Base-by-base conservation (phyloP, 1,139 yeast genomes). In the Suhomyces guaymorum region DNA sequence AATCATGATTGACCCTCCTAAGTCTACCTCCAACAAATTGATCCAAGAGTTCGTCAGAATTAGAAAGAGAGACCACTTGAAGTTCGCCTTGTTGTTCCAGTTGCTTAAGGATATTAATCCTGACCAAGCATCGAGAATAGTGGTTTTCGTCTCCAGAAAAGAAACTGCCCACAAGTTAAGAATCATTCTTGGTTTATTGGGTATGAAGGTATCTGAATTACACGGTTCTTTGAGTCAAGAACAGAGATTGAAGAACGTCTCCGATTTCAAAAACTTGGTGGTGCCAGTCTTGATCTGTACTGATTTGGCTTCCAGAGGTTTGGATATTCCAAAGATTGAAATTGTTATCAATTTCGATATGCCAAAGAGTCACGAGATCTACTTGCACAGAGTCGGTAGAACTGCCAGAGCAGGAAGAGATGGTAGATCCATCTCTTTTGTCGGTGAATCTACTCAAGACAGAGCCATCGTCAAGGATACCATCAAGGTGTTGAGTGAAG, bases 321-420 rank as follows among this genome's bases (percentile, higher is more conserved):
- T 92, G 57, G 99, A 92, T 84, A 92, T 92, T 56, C 97, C 97
- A 43, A 90, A 90, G 65, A 89, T 92, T 59, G 97, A 89, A 59
- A 81, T 84, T 41, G 98, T 92, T 35, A 75, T 92, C 54, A 92
- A 92, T 62, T 94, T 75, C 59, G 98, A 94, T 56, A 88, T 94
- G 95, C 98, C 98, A 34, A 87, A 88, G 57, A 72, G 85, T 15
- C 82, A 85, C 54, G 98, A 92, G 48, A 77, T 89, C 26, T 94
- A 92, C 59, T 70, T 92, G 57, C 98, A 92, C 65, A 83, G 99
- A 71, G 97, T 94, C 44, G 98, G 98, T 65, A 86, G 99, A 75
- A 92, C 98, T 37, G 99, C 98, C 8, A 87, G 99, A 77, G 99
- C 97, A 35, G 98, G 98, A 24, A 78, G 97, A 61, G 88, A 86